phyloP scores from a whole-genome alignment of 2,329 filamentous ascomycete genomes.

The Tolypocladium pustulatum region DNA sequence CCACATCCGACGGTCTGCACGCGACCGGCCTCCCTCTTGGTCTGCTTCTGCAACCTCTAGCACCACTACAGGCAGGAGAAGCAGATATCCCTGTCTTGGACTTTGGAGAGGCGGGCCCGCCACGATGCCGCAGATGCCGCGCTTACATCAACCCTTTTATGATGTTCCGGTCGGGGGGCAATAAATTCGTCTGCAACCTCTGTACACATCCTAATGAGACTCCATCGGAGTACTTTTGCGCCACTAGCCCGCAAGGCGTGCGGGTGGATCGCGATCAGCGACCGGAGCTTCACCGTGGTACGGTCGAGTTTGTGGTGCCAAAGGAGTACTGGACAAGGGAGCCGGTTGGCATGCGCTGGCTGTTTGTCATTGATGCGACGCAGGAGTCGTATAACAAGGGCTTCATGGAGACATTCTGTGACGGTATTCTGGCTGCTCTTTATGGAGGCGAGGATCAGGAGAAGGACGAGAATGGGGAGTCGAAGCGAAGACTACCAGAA shows the following conservation, averaged over 20 bases:
- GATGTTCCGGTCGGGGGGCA: conserved; percentile 88
- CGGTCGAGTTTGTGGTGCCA: conserved; percentile 91
- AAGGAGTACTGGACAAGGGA: conserved; percentile 98
- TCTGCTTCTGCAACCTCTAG: conserved; percentile 79
- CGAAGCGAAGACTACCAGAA: conserved; percentile 52
- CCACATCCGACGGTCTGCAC: conserved; percentile 66
- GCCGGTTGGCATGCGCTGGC: conserved; percentile 74
- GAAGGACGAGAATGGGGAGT: conserved; percentile 39
- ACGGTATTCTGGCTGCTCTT: conserved; percentile 74
- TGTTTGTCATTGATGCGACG: conserved; percentile 90
- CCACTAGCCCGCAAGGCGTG: conserved; percentile 75
- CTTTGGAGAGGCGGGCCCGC: conserved; percentile 84
- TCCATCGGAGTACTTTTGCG: conserved; percentile 82
- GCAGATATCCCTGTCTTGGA: conserved; percentile 82
- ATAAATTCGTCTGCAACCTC: conserved; percentile 96
- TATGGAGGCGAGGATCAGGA: conserved; percentile 57
- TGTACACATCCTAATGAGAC: conserved; percentile 97
- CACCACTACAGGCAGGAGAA: conserved; percentile 74
- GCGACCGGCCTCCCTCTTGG: conserved; percentile 80
- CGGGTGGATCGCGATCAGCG: conserved; percentile 81
- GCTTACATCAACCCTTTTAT: conserved; percentile 99
- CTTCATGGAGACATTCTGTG: conserved; percentile 81
- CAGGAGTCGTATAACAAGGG: conserved; percentile 87
- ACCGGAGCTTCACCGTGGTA: conserved; percentile 81
- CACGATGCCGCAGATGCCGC: conserved; percentile 82